These are phyloP conservation scores for Pistacia integerrima DNA, from an alignment of 345 rosid genomes.

Conservation along the genomic window DNA sequence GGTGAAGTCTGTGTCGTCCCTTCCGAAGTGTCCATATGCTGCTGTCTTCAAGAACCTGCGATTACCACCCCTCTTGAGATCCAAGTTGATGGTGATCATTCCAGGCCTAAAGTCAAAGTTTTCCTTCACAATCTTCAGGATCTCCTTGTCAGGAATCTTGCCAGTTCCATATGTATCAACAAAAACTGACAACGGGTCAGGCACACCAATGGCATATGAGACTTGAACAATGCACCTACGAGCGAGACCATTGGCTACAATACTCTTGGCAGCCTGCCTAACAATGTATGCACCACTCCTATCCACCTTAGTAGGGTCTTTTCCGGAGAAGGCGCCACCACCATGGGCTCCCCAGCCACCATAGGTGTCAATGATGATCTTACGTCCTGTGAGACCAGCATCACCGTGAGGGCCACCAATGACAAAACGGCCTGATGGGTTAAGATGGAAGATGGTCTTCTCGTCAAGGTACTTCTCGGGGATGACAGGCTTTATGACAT, in stretches of 20 bases:
- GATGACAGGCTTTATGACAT: slow-evolving; percentile 70
- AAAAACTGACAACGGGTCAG: slow-evolving; percentile 68
- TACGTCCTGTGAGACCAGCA: slow-evolving; percentile 74
- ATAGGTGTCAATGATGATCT: slow-evolving; percentile 76
- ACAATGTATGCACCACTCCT: slow-evolving; percentile 82
- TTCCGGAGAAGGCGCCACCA: slow-evolving; percentile 83
- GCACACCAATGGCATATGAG: slow-evolving; percentile 73
- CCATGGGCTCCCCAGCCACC: slow-evolving; percentile 88
- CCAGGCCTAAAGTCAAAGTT: slow-evolving; percentile 88
- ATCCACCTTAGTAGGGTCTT: slow-evolving; percentile 81
- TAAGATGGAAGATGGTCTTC: slow-evolving; percentile 85
- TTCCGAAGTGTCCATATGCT: slow-evolving; percentile 79
- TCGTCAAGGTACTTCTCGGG: slow-evolving; percentile 82
- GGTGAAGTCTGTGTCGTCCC: slow-evolving; percentile 80
- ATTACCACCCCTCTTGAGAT: slow-evolving; percentile 81
- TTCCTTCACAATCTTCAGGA: slow-evolving; percentile 82
- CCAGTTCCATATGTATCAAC: slow-evolving; percentile 76
- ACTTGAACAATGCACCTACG: slow-evolving; percentile 75
- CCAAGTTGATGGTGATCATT: slow-evolving; percentile 76
- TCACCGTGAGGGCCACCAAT: slow-evolving; percentile 84
- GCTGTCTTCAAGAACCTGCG: slow-evolving; percentile 82
- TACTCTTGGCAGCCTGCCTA: slow-evolving; percentile 87
- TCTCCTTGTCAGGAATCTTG: slow-evolving; percentile 78
- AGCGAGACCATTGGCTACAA: slow-evolving; percentile 66
- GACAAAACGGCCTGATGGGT: slow-evolving; percentile 84